Evolutionary conservation across 2,329 filamentous ascomycete species (phyloP), one percentile per base, ranked within the genome.

Genomic region (Neoascochyta sp.): DNA sequence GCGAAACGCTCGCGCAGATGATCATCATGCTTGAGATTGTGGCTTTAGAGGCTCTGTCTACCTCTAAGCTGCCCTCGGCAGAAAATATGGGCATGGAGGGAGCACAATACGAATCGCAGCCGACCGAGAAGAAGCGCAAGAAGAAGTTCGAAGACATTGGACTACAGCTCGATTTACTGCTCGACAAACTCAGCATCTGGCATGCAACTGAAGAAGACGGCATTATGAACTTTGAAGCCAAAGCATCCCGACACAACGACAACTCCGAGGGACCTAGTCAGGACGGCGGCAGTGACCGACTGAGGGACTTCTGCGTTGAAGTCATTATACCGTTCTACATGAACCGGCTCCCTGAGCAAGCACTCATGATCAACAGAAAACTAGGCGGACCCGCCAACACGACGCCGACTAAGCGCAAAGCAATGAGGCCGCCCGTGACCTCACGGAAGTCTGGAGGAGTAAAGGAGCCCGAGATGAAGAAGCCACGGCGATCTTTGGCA

Each of bases 251-350:
- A 10, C 45, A 49, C 30, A 41, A 42, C 8, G 40, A 50, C 32
- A 31, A 49, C 34, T 21, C 44, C 12, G 49, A 57, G 20, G 34
- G 41, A 23, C 29, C 38, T 32, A 46, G 46, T 17, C 48, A 51
- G 29, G 28, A 37, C 15, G 32, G 52, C 34, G 39, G 49, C 37
- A 66, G 34, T 66, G 84, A 89, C 51, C 77, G 81, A 5, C 65
- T 89, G 5, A 78, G 75, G 41, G 81, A 83, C 54, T 92, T 90
- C 54, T 90, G 84, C 52, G 71, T 85, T 10, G 85, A 92, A 53
- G 81, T 92, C 22, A 79, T 92, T 46, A 68, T 87, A 24, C 85
- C 86, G 18, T 90, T 90, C 77, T 92, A 87, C 55, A 80, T 82
- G 18, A 77, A 83, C 9, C 80, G 85, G 18, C 68, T 89, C n/a